Percentiles rank a stretch among this genome's conserved stretches.
Evolutionary conservation across 2,329 filamentous ascomycete species (phyloP).

Genomic region (Aspergillus hortae): DNA sequence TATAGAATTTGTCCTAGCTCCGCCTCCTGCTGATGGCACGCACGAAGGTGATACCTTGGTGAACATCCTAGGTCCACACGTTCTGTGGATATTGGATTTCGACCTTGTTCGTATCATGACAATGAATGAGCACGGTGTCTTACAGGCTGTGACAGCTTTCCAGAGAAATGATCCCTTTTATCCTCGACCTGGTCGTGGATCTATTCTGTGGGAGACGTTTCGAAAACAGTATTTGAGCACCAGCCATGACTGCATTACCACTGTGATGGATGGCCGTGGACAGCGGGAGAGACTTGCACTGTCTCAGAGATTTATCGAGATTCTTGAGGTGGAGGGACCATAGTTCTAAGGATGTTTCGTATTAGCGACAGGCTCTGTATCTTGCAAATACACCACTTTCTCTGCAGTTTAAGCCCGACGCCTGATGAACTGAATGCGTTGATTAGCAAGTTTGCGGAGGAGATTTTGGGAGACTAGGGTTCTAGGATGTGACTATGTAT

Average conservation of each 20-base stretch:
- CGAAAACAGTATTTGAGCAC: constrained; percentile 21
- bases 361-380: too few relatives aligned
- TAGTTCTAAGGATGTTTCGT: too few relatives aligned
- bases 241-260: neutral
- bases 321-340: too few relatives aligned
- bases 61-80: constrained; percentile 29
- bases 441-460: constrained; percentile 16
- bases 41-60: neutral
- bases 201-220: constrained; percentile 24
- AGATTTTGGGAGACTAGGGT: neutral
- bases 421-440: constrained; percentile 20
- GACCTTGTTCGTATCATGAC: constrained; percentile 38
- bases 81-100: constrained; percentile 50
- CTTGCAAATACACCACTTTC: too few relatives aligned
- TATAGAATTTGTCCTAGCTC: constrained; percentile 53
- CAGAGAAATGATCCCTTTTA: constrained; percentile 53
- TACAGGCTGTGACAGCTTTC: constrained; percentile 44
- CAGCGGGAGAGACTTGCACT: too few relatives aligned
- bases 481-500: neutral
- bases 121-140: constrained; percentile 40
- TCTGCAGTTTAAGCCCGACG: constrained; percentile 17
- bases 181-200: constrained; percentile 35
- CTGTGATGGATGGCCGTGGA: too few relatives aligned
- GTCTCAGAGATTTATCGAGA: too few relatives aligned
- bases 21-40: neutral